These are phyloP conservation scores for Malus fusca DNA, from an alignment of 306 rosid genomes.

Conservation along the genomic window DNA sequence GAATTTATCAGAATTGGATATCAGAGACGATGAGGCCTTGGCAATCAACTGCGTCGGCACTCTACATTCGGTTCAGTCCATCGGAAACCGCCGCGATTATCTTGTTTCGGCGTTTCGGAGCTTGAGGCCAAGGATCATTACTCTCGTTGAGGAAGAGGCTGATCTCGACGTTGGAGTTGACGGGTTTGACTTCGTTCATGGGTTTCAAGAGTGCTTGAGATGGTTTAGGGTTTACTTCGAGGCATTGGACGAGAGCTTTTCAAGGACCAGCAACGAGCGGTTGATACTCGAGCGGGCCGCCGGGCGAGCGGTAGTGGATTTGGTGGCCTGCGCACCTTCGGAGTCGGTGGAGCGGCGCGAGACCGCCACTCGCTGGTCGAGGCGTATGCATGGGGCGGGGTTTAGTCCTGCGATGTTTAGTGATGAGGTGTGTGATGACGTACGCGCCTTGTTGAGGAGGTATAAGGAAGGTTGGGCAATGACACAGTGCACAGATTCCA, in stretches of 20 bases:
- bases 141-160: slow-evolving; percentile 86
- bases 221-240: slow-evolving; percentile 98
- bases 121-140: slow-evolving; percentile 60
- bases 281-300: slow-evolving; percentile 71
- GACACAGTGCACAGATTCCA: slow-evolving; percentile 44
- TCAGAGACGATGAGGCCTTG: slow-evolving; percentile 64
- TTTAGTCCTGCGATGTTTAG: slow-evolving; percentile 53
- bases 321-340: slow-evolving; percentile 48
- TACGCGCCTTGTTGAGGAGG: slow-evolving; percentile 72
- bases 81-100: slow-evolving; percentile 44
- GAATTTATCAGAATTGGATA: slow-evolving; percentile 35
- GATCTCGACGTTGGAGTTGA: slow-evolving; percentile 66
- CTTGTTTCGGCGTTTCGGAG: slow-evolving; percentile 38
- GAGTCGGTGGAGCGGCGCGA: slow-evolving; percentile 75
- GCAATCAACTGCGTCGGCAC: slow-evolving; percentile 70
- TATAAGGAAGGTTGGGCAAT: slow-evolving; percentile 89
- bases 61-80: slow-evolving; percentile 46
- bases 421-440: slow-evolving; percentile 88
- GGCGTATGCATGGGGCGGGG: slow-evolving; percentile 61
- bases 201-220: slow-evolving; percentile 69
- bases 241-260: slow-evolving; percentile 70
- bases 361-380: slow-evolving; percentile 59
- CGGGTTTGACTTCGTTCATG: slow-evolving; percentile 65
- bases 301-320: slow-evolving; percentile 72
- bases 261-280: slow-evolving; percentile 60